phyloP scores from a whole-genome alignment of 495 filamentous ascomycete species.

The Friedmanniomyces endolithicus region DNA sequence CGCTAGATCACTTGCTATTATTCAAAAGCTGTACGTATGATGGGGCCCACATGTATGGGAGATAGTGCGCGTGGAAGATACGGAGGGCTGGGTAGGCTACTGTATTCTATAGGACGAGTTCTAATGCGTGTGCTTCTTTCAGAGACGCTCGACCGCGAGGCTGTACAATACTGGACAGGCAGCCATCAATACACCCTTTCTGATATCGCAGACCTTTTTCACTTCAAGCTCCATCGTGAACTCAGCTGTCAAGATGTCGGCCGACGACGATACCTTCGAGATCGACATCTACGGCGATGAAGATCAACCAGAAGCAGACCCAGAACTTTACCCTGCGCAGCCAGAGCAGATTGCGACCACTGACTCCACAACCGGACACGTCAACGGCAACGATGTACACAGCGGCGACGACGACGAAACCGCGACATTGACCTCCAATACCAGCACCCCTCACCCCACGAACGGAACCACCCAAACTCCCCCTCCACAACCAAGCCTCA shows the following conservation, averaged over 20 bases:
- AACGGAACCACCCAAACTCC: neutral
- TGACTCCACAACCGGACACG: neutral
- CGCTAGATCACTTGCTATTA: too few species aligned
- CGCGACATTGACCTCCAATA: constrained; percentile 9
- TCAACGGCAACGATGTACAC: constrained; percentile 14
- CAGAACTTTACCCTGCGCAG: constrained; percentile 24
- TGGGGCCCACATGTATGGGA: too few species aligned
- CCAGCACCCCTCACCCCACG: constrained; percentile 15
- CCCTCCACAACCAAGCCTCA: constrained; percentile 25
- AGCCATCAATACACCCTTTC: neutral
- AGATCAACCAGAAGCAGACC: constrained; percentile 25
- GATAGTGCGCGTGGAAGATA: neutral
- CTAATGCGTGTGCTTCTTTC: neutral
- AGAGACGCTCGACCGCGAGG: neutral
- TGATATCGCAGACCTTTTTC: neutral
- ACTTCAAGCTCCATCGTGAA: neutral
- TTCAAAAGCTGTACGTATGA: too few species aligned
- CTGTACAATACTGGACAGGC: neutral
- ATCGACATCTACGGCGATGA: constrained; percentile 96
- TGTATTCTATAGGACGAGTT: neutral
- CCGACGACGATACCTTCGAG: constrained; percentile 88
- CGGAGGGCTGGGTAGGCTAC: neutral
- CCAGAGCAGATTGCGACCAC: neutral
- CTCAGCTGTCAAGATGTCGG: constrained; percentile 42
- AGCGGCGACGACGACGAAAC: neutral